Conservation (phyloP, 164 flowering plant genomes). For the Cinnamomum micranthum region DNA sequence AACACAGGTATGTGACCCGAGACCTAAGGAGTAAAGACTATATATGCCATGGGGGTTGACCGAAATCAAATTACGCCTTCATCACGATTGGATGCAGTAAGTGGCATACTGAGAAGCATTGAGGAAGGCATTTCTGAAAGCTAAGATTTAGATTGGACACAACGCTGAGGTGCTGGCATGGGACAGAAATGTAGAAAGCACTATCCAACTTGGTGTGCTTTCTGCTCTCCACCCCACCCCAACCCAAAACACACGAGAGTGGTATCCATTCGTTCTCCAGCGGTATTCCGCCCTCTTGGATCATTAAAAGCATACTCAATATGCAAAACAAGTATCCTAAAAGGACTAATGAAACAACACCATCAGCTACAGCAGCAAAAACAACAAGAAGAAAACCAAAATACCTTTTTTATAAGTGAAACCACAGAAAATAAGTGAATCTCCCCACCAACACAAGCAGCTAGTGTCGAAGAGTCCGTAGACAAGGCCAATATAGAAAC, state of each 20-base stretch:
- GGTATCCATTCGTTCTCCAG: background rate
- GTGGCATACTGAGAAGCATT: too few relatives aligned
- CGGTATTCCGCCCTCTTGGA: background rate
- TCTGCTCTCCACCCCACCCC: background rate
- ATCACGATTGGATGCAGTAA: too few relatives aligned
- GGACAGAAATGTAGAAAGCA: too few relatives aligned
- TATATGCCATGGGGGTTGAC: too few relatives aligned
- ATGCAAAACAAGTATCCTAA: background rate
- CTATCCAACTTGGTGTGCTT: background rate
- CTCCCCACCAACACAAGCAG: conserved; percentile 43
- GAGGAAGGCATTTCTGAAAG: too few relatives aligned
- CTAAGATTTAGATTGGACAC: too few relatives aligned
- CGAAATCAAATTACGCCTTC: too few relatives aligned
- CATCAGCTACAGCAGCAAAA: background rate
- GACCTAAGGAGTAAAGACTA: too few relatives aligned
- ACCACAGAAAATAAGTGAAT: conserved; percentile 49
- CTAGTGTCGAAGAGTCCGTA: conserved; percentile 38
- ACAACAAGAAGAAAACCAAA: background rate
- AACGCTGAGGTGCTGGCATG: too few relatives aligned
- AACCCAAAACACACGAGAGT: background rate
- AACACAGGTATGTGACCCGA: too few relatives aligned
- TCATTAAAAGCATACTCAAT: background rate
- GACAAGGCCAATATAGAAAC: conserved; percentile 61
- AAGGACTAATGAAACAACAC: background rate
- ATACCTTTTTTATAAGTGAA: conserved; percentile 70